Percentiles rank a stretch among this genome's conserved stretches.
Evolutionary conservation across 176 grass and related monocot species (phyloP).

Genomic region (Tuctoria greenei): DNA sequence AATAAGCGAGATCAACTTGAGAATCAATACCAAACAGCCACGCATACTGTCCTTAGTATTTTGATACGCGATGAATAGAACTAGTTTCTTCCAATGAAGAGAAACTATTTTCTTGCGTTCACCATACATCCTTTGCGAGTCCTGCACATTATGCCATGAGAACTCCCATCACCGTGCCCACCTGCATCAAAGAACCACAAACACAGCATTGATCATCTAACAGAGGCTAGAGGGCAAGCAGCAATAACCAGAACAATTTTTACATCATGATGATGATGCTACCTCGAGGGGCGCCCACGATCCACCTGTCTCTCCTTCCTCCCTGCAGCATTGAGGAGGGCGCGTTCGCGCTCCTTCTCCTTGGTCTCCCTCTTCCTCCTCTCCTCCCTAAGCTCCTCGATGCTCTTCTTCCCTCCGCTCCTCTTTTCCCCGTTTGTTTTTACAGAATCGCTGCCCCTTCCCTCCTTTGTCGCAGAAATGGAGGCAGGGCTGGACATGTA

Average conservation of each 20-base stretch:
- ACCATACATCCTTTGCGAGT: background rate
- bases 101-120: background rate
- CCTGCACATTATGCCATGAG: background rate
- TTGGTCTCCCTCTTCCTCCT: conserved; percentile 67
- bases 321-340: conserved; percentile 19
- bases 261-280: conserved; percentile 6
- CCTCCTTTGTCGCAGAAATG: conserved; percentile 20
- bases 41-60: background rate
- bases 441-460: background rate
- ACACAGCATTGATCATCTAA: background rate
- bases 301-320: conserved; percentile 40
- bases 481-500: conserved; percentile 50
- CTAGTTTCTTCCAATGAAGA: too few relatives aligned
- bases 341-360: conserved; percentile 61
- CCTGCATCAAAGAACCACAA: conserved; percentile 22
- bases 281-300: conserved; percentile 41
- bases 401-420: conserved; percentile 59
- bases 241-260: background rate
- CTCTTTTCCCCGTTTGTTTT: conserved; percentile 32
- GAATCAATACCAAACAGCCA: background rate
- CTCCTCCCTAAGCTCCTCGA: conserved; percentile 69
- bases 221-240: background rate
- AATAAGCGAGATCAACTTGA: background rate
- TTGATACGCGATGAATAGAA: background rate
- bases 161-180: conserved; percentile 24